A percentile compares a stretch with the other conserved stretches of the same genome.
Evolutionary conservation across 1,284 basidiomycete genomes (phyloP).

Genomic region (Tilletia setariae): DNA sequence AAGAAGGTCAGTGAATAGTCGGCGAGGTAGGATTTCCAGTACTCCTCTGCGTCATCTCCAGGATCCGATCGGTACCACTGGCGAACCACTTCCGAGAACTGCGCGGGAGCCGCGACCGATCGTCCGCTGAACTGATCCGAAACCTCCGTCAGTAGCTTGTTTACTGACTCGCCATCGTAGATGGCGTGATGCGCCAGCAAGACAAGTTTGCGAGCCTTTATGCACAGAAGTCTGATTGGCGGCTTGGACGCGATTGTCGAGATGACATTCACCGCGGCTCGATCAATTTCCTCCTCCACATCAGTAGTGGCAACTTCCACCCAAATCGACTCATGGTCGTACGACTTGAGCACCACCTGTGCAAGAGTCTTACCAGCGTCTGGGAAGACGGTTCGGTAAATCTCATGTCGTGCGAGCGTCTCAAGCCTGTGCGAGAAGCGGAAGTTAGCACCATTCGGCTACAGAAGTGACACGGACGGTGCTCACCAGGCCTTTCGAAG

Average conservation of each 20-base stretch:
- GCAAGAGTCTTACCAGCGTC: slow-evolving; percentile 24
- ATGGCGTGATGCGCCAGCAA: slow-evolving; percentile 38
- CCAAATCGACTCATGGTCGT: neutral
- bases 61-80: slow-evolving; percentile 19
- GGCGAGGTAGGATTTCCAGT: slow-evolving; percentile 34
- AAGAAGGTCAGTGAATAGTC: slow-evolving; percentile 33
- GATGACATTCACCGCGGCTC: slow-evolving; percentile 17
- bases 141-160: slow-evolving; percentile 29
- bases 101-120: neutral
- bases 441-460: neutral
- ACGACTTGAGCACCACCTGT: slow-evolving; percentile 30
- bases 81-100: slow-evolving; percentile 26
- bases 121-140: slow-evolving; percentile 19
- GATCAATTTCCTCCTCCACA: neutral
- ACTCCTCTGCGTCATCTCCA: slow-evolving; percentile 13
- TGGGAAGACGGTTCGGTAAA: slow-evolving; percentile 44
- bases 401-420: slow-evolving; percentile 27
- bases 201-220: slow-evolving; percentile 30
- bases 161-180: slow-evolving; percentile 47
- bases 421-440: neutral
- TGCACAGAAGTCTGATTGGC: slow-evolving; percentile 29
- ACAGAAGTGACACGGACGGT: neutral
- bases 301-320: neutral
- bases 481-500: neutral
- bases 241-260: slow-evolving; percentile 22